Evolutionary conservation across 176 grass and related monocot species (phyloP).

Genomic region (Guadua angustifolia): DNA sequence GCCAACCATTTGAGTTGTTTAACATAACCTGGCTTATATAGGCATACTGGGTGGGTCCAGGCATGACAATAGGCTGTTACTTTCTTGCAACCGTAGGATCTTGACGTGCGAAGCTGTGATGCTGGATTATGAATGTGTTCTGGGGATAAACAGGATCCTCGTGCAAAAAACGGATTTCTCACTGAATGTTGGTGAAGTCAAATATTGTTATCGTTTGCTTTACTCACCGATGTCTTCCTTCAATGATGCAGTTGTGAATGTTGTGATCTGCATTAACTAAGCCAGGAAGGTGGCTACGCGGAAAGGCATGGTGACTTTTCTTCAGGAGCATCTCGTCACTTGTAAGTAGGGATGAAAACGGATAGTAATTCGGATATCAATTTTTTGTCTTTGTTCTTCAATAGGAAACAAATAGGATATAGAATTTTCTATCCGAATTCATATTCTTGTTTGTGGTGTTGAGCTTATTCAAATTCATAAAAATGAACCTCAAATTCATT

Average conservation of each 20-base stretch:
- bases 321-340: background rate
- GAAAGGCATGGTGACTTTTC: constrained; percentile 14
- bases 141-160: constrained; percentile 18
- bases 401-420: too few species aligned
- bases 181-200: constrained; percentile 23
- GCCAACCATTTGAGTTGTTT: background rate
- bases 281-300: constrained; percentile 5
- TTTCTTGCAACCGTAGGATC: background rate
- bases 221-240: constrained; percentile 24
- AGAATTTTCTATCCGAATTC: too few species aligned
- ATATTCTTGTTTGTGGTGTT: too few species aligned
- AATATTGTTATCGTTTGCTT: constrained; percentile 17
- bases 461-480: too few species aligned
- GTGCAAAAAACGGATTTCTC: constrained; percentile 18
- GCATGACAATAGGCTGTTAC: constrained; percentile 8
- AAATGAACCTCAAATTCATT: too few species aligned
- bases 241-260: constrained; percentile 7
- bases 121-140: constrained; percentile 9
- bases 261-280: constrained; percentile 24
- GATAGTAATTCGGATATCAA: too few species aligned
- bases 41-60: background rate
- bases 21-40: constrained; percentile 48
- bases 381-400: too few species aligned
- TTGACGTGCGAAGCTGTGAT: background rate
- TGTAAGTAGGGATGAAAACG: too few species aligned